A percentile compares a stretch with the other conserved stretches of the same genome.
phyloP scores from a whole-genome alignment of 805 yeast genomes.

The Diddensiella caesifluorescens region DNA sequence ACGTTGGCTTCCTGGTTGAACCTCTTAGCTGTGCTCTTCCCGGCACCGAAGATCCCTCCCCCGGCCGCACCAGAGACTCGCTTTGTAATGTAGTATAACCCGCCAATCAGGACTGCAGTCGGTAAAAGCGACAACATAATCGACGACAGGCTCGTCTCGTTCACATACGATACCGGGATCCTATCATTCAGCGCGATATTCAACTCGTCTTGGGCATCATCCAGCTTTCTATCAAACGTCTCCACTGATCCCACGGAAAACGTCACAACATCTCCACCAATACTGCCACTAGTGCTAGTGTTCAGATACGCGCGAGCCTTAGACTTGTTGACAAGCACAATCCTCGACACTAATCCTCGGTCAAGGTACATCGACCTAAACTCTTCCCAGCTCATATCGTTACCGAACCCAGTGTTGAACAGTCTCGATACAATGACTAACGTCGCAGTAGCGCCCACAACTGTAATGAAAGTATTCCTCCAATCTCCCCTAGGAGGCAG shows the following conservation, averaged over 20 bases:
- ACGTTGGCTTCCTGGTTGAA: constrained; percentile 91
- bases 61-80: constrained; percentile 62
- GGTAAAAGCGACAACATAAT: constrained; percentile 74
- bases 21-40: constrained; percentile 84
- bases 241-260: constrained; percentile 90
- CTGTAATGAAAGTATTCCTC: constrained; percentile 1
- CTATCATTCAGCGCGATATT: constrained; percentile 56
- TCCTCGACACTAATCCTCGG: constrained; percentile 67
- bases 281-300: constrained; percentile 47
- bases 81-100: constrained; percentile 75
- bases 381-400: constrained; percentile 85
- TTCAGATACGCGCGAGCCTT: constrained; percentile 63
- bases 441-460: constrained; percentile 12
- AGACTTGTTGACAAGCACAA: constrained; percentile 71
- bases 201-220: constrained; percentile 66
- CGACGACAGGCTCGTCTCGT: constrained; percentile 61
- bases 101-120: constrained; percentile 83
- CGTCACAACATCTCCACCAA: constrained; percentile 38
- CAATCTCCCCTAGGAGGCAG: constrained; percentile 9
- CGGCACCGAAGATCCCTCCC: constrained; percentile 77
- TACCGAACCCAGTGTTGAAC: constrained; percentile 5
- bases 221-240: constrained; percentile 73
- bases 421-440: constrained; percentile 7
- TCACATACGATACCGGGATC: constrained; percentile 75
- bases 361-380: constrained; percentile 70